Percentiles rank a stretch among this genome's conserved stretches.
Conservation (phyloP, 2,329 filamentous ascomycete species). For the Ceratocystiopsis sp. region DNA sequence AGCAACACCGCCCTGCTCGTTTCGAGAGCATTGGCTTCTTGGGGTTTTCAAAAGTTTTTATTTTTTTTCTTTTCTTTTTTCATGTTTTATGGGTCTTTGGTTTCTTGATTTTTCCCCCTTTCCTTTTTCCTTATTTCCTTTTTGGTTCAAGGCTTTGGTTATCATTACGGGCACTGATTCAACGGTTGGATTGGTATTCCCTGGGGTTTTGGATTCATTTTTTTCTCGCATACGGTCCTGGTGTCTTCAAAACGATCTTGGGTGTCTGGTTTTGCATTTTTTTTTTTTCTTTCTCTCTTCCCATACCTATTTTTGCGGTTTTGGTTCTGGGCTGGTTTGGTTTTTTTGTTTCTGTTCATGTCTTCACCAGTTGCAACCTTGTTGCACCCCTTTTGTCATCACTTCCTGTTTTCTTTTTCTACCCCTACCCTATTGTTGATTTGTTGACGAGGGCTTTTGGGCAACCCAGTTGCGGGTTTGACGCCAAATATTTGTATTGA, state of each 20-base stretch:
- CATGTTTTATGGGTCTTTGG: background rate
- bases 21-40: no score
- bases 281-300: conserved; percentile 11
- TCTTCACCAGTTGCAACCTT: no score
- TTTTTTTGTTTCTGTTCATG: background rate
- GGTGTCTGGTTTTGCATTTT: conserved; percentile 6
- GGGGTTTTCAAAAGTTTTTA: conserved; percentile 3
- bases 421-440: background rate
- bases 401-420: background rate
- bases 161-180: no score
- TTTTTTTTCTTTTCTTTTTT: background rate
- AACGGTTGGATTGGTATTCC: background rate
- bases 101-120: background rate
- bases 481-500: no score
- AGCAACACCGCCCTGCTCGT: no score
- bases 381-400: conserved; percentile 7
- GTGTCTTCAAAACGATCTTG: background rate
- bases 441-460: no score
- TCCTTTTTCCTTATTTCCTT: conserved; percentile 1
- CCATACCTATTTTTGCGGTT: no score
- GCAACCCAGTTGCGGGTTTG: no score
- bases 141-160: no score
- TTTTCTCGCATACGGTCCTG: background rate
- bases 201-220: background rate
- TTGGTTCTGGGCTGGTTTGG: conserved; percentile 3